A percentile compares a stretch with the other conserved stretches of the same genome.
Conservation (phyloP, 495 filamentous ascomycete species). For the Xylaria flabelliformis region DNA sequence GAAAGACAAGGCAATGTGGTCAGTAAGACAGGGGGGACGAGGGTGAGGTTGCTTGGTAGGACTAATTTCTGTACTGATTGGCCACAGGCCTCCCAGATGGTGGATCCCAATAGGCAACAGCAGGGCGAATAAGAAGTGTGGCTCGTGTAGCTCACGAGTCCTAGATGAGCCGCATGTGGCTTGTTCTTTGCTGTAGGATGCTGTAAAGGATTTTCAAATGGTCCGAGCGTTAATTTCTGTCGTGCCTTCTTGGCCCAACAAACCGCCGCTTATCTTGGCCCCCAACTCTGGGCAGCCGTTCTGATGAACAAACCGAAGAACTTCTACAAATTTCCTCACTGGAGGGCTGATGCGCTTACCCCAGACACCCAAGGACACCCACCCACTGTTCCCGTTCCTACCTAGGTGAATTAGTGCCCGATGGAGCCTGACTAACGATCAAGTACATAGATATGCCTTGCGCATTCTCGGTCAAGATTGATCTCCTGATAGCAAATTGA, state of each 20-base stretch:
- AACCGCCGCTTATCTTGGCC: background rate
- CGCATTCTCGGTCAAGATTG: background rate
- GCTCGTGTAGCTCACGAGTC: slow-evolving; percentile 18
- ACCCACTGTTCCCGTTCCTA: background rate
- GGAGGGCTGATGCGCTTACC: background rate
- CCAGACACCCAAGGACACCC: background rate
- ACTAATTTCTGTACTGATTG: slow-evolving; percentile 15
- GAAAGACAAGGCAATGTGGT: slow-evolving; percentile 12
- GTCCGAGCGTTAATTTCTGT: background rate
- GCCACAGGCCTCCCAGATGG: slow-evolving; percentile 5
- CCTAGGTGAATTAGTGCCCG: background rate
- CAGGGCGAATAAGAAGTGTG: slow-evolving; percentile 15
- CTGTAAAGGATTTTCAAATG: background rate
- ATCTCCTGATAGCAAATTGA: background rate
- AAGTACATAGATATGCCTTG: background rate
- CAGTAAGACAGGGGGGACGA: slow-evolving; percentile 8
- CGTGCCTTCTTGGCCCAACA: background rate
- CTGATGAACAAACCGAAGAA: background rate
- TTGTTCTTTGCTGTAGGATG: background rate
- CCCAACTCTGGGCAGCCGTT: slow-evolving; percentile 11
- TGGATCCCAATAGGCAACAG: slow-evolving; percentile 8
- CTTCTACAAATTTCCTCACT: background rate
- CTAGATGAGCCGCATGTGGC: slow-evolving; percentile 22
- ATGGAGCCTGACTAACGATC: background rate
- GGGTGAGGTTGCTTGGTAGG: slow-evolving; percentile 15